A percentile compares a stretch with the other conserved stretches of the same genome.
phyloP scores from a whole-genome alignment of 306 rosid genomes.

The Trifolium pratense region DNA sequence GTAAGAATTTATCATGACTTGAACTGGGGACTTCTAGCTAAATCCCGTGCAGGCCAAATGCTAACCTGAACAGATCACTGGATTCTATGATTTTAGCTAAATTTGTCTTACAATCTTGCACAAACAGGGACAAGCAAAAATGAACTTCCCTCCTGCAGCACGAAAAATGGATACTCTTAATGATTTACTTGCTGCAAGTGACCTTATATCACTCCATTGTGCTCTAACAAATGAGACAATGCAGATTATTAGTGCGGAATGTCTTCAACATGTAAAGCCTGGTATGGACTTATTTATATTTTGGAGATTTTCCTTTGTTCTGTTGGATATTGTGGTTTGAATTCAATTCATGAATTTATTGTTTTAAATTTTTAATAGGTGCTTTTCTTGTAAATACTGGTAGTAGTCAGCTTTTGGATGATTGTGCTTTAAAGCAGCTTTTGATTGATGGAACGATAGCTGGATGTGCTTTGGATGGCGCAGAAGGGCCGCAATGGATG shows the following conservation, averaged over 20 bases:
- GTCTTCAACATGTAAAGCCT: conserved; percentile 92
- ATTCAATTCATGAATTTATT: conserved; percentile 30
- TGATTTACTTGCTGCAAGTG: conserved; percentile 97
- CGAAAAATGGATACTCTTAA: conserved; percentile 98
- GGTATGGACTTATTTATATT: conserved; percentile 53
- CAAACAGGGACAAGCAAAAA: conserved; percentile 65
- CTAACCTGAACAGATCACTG: conserved; percentile 11
- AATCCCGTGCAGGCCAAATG: conserved; percentile 1
- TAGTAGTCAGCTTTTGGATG: conserved; percentile 94
- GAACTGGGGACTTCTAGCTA: conserved; percentile 23
- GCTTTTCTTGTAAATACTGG: conserved; percentile 97
- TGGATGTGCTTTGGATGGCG: conserved; percentile 99
- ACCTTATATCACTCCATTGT: conserved; percentile 93
- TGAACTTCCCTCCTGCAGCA: conserved; percentile 83
- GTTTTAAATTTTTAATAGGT: conserved; percentile 55
- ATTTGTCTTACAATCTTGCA: conserved; percentile 34
- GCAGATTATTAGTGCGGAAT: conserved; percentile 87
- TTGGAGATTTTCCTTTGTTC: conserved; percentile 15
- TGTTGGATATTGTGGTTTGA: conserved; percentile 12
- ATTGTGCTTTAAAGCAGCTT: conserved; percentile 97
- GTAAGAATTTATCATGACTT: neutral
- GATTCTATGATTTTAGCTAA: conserved; percentile 37
- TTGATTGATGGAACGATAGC: conserved; percentile 96
- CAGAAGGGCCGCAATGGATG: conserved; percentile 99
- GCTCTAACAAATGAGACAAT: conserved; percentile 87